A percentile compares a stretch with the other conserved stretches of the same genome.
Evolutionary conservation across 768 basidiomycete genomes (phyloP).

Genomic region (Tylopilus plumbeoviolaceoides): DNA sequence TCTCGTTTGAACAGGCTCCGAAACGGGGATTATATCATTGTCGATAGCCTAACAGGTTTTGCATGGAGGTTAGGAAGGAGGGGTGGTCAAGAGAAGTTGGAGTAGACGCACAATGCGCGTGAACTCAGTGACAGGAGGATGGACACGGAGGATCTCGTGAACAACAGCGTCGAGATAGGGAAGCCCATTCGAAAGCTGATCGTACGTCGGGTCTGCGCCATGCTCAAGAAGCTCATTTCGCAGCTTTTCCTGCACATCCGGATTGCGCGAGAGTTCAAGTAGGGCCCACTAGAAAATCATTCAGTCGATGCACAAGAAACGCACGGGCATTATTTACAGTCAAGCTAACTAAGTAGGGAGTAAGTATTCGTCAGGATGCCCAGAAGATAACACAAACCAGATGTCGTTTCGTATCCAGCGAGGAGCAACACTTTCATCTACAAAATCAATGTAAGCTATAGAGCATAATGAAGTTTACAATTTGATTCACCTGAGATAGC

Average conservation of each 20-base stretch:
- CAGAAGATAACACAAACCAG: slow-evolving; percentile 7
- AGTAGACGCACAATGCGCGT: slow-evolving; percentile 11
- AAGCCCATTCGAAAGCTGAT: slow-evolving; percentile 42
- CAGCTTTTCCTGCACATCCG: slow-evolving; percentile 43
- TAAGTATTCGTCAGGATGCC: too few relatives aligned
- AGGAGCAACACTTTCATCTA: slow-evolving; percentile 21
- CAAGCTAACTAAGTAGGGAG: slow-evolving; percentile 12
- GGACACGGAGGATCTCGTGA: slow-evolving; percentile 41
- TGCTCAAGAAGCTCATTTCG: slow-evolving; percentile 47
- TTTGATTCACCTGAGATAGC: slow-evolving; percentile 14
- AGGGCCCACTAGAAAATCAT: slow-evolving; percentile 44
- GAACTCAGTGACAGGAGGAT: slow-evolving; percentile 34
- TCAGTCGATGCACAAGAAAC: not conserved
- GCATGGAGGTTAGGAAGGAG: too few relatives aligned
- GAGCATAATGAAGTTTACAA: not conserved
- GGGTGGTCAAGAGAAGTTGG: too few relatives aligned
- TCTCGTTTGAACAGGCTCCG: slow-evolving; percentile 38
- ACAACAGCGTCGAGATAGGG: slow-evolving; percentile 54
- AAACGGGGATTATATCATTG: slow-evolving; percentile 58
- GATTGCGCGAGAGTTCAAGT: slow-evolving; percentile 46
- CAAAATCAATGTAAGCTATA: too few relatives aligned
- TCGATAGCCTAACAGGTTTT: slow-evolving; percentile 36
- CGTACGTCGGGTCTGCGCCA: slow-evolving; percentile 47
- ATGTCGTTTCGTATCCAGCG: slow-evolving; percentile 22
- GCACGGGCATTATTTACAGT: slow-evolving; percentile 1